Evolutionary conservation across 345 rosid genomes (phyloP).

Genomic region (Viola odorata): DNA sequence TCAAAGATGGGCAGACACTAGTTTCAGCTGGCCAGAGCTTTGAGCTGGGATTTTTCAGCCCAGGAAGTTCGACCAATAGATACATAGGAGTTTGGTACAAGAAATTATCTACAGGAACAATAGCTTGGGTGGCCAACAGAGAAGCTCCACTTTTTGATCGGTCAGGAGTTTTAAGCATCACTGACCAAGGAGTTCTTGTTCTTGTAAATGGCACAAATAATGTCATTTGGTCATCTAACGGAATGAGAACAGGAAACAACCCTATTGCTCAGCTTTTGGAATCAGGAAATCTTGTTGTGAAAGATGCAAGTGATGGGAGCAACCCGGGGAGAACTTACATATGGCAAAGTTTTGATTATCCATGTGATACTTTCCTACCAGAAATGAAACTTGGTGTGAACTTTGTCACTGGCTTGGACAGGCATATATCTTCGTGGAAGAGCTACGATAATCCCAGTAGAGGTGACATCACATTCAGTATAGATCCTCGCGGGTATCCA

Average conservation of each 20-base stretch:
- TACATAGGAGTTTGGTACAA: conserved; percentile 1
- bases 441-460: conserved; percentile 7
- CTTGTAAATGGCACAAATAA: not conserved
- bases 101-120: not conserved
- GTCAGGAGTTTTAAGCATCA: conserved; percentile 1
- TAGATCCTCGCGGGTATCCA: conserved; percentile 6
- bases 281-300: conserved; percentile 7
- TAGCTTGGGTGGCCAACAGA: conserved; percentile 12
- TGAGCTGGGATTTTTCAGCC: not conserved
- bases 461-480: conserved; percentile 3
- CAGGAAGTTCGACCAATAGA: not conserved
- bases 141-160: not conserved
- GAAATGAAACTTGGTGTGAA: conserved; percentile 20
- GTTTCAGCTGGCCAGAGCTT: conserved; percentile 4
- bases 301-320: not conserved
- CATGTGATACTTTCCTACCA: conserved; percentile 11
- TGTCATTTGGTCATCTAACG: conserved; percentile 2
- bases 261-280: not conserved
- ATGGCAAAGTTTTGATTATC: not conserved
- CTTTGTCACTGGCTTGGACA: conserved; percentile 4
- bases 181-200: not conserved
- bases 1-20: too few species aligned
- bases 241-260: not conserved
- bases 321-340: not conserved
- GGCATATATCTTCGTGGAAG: conserved; percentile 12